Evolutionary conservation across 106 monocot genomes (phyloP).

Genomic region (Acanthochlamys bracteata): DNA sequence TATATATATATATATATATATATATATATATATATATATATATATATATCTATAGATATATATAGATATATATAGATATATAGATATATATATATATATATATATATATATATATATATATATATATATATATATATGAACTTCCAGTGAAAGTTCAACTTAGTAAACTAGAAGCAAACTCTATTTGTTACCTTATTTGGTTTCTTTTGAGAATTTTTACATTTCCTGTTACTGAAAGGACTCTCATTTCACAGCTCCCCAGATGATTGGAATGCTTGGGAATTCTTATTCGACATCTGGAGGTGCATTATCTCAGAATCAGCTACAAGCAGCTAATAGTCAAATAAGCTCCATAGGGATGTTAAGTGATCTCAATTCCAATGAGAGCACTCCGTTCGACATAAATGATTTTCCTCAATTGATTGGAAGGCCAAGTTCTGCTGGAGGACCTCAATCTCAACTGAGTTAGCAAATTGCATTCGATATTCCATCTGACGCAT

Average conservation of each 20-base stretch:
- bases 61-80: too few relatives aligned
- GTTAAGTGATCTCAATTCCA: slow-evolving; percentile 67
- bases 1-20: too few relatives aligned
- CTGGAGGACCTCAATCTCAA: slow-evolving; percentile 92
- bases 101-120: too few relatives aligned
- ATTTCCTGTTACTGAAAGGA: neutral
- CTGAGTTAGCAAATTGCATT: slow-evolving; percentile 32
- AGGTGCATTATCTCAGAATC: slow-evolving; percentile 67
- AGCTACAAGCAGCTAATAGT: slow-evolving; percentile 67
- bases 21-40: too few relatives aligned
- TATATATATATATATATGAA: too few relatives aligned
- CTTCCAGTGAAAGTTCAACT: too few relatives aligned
- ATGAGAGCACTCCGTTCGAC: slow-evolving; percentile 87
- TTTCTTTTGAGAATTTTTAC: neutral
- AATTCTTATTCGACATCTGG: slow-evolving; percentile 76
- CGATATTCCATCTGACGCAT: neutral
- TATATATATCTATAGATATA: too few relatives aligned
- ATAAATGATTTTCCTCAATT: slow-evolving; percentile 97
- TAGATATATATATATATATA: too few relatives aligned
- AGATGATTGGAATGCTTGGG: slow-evolving; percentile 89
- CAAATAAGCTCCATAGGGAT: slow-evolving; percentile 72
- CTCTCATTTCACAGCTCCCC: slow-evolving; percentile 36
- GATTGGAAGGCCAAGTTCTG: slow-evolving; percentile 85
- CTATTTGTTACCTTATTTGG: neutral
- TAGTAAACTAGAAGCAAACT: too few relatives aligned